Conservation (phyloP, 192 early-diverging fungal species). For the Umbelopsis ramanniana region DNA sequence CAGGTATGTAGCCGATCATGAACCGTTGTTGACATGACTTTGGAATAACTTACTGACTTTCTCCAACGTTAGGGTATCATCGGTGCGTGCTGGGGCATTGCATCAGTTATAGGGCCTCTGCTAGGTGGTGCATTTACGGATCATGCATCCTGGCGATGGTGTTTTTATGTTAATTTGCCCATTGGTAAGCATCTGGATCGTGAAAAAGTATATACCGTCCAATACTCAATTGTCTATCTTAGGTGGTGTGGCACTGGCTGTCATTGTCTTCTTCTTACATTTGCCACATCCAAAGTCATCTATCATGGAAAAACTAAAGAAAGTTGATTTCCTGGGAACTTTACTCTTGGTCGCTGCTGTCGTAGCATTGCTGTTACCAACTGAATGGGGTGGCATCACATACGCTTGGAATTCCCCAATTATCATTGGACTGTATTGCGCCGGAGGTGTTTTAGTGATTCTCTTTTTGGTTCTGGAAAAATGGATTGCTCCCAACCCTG, state of each 20-base stretch:
- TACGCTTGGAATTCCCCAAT: slow-evolving; percentile 69
- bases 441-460: slow-evolving; percentile 50
- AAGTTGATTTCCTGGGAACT: slow-evolving; percentile 71
- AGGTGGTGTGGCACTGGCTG: slow-evolving; percentile 67
- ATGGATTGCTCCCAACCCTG: slow-evolving; percentile 72
- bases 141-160: slow-evolving; percentile 62
- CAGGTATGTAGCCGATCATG: background rate
- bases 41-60: no score
- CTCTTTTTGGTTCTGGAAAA: slow-evolving; percentile 60
- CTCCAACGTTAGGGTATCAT: slow-evolving; percentile 63
- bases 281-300: slow-evolving; percentile 63
- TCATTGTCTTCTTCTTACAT: slow-evolving; percentile 66
- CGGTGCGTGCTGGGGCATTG: slow-evolving; percentile 76
- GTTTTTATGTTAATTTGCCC: slow-evolving; percentile 44
- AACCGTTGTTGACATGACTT: no score
- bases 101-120: slow-evolving; percentile 84
- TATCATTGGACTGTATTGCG: slow-evolving; percentile 59
- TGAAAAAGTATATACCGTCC: background rate
- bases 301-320: slow-evolving; percentile 57
- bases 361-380: slow-evolving; percentile 66
- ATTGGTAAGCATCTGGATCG: background rate
- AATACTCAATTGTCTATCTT: slow-evolving; percentile 61
- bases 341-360: slow-evolving; percentile 49
- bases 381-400: slow-evolving; percentile 70
- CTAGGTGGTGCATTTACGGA: slow-evolving; percentile 88